A percentile compares a stretch with the other conserved stretches of the same genome.
Conservation (phyloP, 306 rosid species). For the Lathyrus sativus region DNA sequence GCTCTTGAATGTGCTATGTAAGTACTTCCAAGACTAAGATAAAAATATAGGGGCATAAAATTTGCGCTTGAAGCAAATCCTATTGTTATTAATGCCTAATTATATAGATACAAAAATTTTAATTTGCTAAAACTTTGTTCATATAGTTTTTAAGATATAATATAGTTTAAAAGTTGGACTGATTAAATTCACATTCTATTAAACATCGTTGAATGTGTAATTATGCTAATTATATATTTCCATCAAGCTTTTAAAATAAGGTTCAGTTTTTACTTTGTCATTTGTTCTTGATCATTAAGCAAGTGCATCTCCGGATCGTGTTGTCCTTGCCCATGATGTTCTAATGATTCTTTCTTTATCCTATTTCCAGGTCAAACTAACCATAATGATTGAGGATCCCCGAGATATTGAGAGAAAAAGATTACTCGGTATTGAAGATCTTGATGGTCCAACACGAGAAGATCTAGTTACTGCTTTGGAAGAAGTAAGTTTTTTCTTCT, state of each 20-base stretch:
- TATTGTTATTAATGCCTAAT: neutral
- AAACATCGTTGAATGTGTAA: neutral
- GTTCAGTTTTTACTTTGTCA: neutral
- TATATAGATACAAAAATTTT: neutral
- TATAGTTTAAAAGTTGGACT: neutral
- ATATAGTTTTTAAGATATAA: slow-evolving; percentile 7
- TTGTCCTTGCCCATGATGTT: slow-evolving; percentile 15
- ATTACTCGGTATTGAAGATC: slow-evolving; percentile 87
- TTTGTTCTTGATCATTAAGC: neutral
- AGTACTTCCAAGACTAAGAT: neutral
- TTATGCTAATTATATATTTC: slow-evolving; percentile 1
- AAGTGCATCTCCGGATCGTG: slow-evolving; percentile 13
- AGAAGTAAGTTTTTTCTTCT: slow-evolving; percentile 54
- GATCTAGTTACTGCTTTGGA: slow-evolving; percentile 79
- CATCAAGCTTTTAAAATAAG: slow-evolving; percentile 17
- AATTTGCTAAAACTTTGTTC: neutral
- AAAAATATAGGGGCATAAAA: neutral
- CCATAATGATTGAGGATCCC: slow-evolving; percentile 92
- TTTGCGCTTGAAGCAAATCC: neutral
- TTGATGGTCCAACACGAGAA: slow-evolving; percentile 79
- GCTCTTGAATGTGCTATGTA: neutral
- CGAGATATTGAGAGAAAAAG: slow-evolving; percentile 87
- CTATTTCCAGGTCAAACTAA: slow-evolving; percentile 70
- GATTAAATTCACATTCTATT: neutral
- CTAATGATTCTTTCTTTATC: slow-evolving; percentile 8